phyloP scores from a whole-genome alignment of 2,329 filamentous ascomycete species.

The Pseudogymnoascus sp. region DNA sequence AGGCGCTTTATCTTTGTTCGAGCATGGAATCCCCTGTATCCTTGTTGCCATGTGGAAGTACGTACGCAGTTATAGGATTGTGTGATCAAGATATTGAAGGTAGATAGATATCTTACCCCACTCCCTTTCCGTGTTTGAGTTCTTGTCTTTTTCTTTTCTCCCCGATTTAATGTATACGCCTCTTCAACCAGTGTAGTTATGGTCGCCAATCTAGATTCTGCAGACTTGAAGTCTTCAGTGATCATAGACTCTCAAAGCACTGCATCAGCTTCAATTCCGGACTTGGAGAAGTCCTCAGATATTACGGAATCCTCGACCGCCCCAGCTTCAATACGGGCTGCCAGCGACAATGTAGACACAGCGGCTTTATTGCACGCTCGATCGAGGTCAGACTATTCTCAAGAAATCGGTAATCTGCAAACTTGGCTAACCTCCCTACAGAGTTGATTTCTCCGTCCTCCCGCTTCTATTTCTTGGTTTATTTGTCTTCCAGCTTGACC shows the following conservation, averaged over 20 bases:
- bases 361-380: neutral
- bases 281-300: neutral
- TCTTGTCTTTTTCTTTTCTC: neutral
- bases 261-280: neutral
- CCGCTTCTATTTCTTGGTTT: constrained; percentile 30
- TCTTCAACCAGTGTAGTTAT: neutral
- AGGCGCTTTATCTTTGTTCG: neutral
- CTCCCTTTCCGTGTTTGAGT: neutral
- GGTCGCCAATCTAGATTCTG: neutral
- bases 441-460: constrained; percentile 18
- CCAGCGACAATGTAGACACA: neutral
- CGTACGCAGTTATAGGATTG: neutral
- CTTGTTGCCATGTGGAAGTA: neutral
- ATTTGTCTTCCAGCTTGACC: constrained; percentile 32
- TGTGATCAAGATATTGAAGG: neutral
- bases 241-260: neutral
- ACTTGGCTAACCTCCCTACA: neutral
- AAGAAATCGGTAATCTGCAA: neutral
- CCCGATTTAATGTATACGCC: neutral
- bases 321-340: neutral
- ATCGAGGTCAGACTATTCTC: neutral
- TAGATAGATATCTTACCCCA: neutral
- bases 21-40: neutral
- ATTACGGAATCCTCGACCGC: neutral
- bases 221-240: neutral